Evolutionary conservation across 371 early-diverging fungal genomes (phyloP).

Genomic region (Mortierella sp.): DNA sequence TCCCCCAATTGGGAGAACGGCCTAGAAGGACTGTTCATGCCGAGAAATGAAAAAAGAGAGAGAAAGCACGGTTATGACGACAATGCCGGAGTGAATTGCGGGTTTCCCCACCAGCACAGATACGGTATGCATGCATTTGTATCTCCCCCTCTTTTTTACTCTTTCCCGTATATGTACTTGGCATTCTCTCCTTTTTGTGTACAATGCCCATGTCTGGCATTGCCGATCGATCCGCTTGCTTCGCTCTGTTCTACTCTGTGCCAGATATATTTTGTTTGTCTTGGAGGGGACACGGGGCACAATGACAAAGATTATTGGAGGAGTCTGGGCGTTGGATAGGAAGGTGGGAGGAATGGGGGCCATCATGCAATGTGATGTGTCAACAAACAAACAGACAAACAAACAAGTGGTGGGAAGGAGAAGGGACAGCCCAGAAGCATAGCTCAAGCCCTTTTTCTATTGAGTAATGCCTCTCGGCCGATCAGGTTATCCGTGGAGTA

Average conservation of each 20-base stretch:
- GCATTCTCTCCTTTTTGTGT: background rate
- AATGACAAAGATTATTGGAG: background rate
- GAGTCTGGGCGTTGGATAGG: too few species aligned
- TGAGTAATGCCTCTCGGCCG: background rate
- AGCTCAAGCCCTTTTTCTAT: background rate
- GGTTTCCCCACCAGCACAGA: background rate
- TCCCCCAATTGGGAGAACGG: background rate
- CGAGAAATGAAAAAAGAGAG: too few species aligned
- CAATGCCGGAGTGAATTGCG: background rate
- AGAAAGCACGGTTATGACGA: constrained; percentile 6
- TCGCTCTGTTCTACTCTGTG: background rate
- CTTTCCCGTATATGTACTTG: too few species aligned
- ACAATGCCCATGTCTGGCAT: background rate
- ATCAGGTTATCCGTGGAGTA: background rate
- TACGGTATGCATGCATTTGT: background rate
- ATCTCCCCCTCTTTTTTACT: background rate
- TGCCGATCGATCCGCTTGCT: background rate
- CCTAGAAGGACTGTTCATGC: background rate
- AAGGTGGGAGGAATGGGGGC: background rate
- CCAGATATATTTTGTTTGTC: background rate
- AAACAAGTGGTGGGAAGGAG: background rate
- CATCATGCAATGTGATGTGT: background rate
- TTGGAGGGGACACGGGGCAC: background rate
- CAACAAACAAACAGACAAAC: background rate
- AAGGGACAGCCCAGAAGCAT: background rate